Evolutionary conservation across 441 rosid genomes (phyloP).

Genomic region (Hura crepitans): DNA sequence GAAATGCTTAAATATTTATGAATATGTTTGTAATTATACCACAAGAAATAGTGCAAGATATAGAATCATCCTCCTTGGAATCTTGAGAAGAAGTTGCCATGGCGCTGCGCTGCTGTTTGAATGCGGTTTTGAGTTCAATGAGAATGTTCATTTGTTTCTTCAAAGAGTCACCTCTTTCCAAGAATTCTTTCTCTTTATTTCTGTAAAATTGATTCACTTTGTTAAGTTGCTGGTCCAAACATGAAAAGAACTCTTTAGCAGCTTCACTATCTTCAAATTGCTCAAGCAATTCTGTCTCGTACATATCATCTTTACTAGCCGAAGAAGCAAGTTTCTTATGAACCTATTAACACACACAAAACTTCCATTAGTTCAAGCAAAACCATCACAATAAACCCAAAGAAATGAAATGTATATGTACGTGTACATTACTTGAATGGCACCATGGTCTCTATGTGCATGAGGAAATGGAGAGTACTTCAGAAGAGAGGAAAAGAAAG

Average conservation of each 20-base stretch:
- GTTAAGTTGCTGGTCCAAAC: conserved; percentile 79
- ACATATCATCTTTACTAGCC: conserved; percentile 58
- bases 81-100: conserved; percentile 48
- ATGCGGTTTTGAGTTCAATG: conserved; percentile 52
- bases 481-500: conserved; percentile 46
- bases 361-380: not conserved
- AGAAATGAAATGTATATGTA: not conserved
- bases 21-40: conserved; percentile 37
- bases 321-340: conserved; percentile 77
- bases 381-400: not conserved
- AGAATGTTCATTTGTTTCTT: conserved; percentile 88
- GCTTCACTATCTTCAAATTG: conserved; percentile 72
- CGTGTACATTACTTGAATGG: conserved; percentile 79
- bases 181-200: conserved; percentile 77
- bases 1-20: not conserved
- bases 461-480: conserved; percentile 42
- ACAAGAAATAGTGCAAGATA: conserved; percentile 65
- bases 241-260: conserved; percentile 65
- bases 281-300: conserved; percentile 85
- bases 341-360: conserved; percentile 42
- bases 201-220: conserved; percentile 86
- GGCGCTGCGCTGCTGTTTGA: conserved; percentile 41
- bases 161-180: conserved; percentile 82
- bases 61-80: conserved; percentile 62
- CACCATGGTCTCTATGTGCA: conserved; percentile 45